Base-by-base conservation (phyloP, 306 rosid species). In the Albizia julibrissin region DNA sequence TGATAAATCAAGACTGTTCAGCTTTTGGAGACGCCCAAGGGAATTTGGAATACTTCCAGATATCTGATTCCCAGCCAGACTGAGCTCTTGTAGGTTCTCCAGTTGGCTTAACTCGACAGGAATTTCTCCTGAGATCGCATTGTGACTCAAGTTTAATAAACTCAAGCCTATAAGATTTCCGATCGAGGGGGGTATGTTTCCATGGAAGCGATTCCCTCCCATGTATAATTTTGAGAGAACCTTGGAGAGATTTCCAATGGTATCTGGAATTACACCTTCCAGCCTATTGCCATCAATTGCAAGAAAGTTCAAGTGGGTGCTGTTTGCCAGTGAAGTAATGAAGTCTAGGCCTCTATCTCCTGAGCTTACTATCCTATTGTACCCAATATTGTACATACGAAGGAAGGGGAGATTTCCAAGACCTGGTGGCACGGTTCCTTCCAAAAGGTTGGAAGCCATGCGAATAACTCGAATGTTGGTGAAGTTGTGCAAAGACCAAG, bases 161-260 rank as follows among this genome's bases (percentile, higher is more conserved):
- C 73, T 75, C 83, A 92, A 87, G 82, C 91, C 68, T 0, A 75
- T 89, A 19, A 94, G 93, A 19, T 10, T 81, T 10, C 91, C 88
- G 13, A 94, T 77, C 26, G 97, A 89, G 33, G 86, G 0, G 2
- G 98, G 98, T 40, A 91, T 91, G 33, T 85, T 77, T 19, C 98
- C 98, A 40, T 72, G 70, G 46, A 94, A 86, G 11, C 75, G 81
- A 74, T 94, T 94, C 79, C 79, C 72, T 84, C 95, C 97, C 93
- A 94, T 91, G 87, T 79, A 89, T 46, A 94, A 37, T 2, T 12
- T 72, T 6, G 88, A 69, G 46, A 94, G 85, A n/a, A 24, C 75
- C 69, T 87, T 85, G 7, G 98, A 91, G 43, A 94, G 93, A 69
- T 91, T 88, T n/a, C 97, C 98, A n/a, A 94, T 71, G 47, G 89